phyloP scores from a whole-genome alignment of 352 stramenopile species.

The Phytophthora fragariaefolia region DNA sequence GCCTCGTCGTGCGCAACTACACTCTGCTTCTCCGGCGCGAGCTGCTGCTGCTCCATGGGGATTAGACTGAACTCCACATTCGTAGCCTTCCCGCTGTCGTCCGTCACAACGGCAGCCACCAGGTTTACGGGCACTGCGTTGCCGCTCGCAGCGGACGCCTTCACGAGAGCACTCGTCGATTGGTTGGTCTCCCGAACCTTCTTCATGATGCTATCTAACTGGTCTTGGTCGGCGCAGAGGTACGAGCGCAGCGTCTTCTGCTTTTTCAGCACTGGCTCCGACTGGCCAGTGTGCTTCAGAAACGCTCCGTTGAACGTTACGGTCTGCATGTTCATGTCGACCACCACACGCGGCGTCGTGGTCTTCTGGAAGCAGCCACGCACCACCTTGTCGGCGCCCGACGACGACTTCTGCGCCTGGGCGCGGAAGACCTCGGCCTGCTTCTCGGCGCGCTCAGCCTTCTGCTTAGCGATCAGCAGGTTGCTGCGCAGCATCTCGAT shows the following conservation, averaged over 20 bases:
- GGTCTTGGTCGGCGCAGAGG: constrained; percentile 51
- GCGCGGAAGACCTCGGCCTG: constrained; percentile 57
- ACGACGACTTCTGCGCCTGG: constrained; percentile 43
- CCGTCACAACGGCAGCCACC: constrained; percentile 58
- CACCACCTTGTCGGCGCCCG: constrained; percentile 41
- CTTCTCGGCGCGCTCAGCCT: constrained; percentile 60
- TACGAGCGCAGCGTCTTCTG: constrained; percentile 60
- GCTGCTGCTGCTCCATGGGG: constrained; percentile 32
- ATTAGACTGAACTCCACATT: constrained; percentile 77
- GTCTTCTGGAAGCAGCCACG: constrained; percentile 65
- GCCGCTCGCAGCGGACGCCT: constrained; percentile 32
- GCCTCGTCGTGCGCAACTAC: constrained; percentile 28
- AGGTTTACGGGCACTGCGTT: constrained; percentile 43
- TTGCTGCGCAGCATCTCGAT: constrained; percentile 73
- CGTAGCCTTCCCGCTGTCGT: constrained; percentile 53
- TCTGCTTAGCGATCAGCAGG: constrained; percentile 64
- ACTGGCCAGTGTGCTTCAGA: constrained; percentile 50
- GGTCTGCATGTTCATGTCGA: constrained; percentile 64
- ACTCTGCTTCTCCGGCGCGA: not conserved
- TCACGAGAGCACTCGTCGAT: constrained; percentile 49
- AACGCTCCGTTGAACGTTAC: constrained; percentile 74
- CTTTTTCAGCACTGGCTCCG: constrained; percentile 59
- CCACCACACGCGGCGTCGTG: constrained; percentile 61
- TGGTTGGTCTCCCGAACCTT: constrained; percentile 53
- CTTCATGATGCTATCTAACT: constrained; percentile 56